Evolutionary conservation across 2,329 filamentous ascomycete species (phyloP), one percentile per base, ranked within the genome.

Genomic region (Tothia fuscella): DNA sequence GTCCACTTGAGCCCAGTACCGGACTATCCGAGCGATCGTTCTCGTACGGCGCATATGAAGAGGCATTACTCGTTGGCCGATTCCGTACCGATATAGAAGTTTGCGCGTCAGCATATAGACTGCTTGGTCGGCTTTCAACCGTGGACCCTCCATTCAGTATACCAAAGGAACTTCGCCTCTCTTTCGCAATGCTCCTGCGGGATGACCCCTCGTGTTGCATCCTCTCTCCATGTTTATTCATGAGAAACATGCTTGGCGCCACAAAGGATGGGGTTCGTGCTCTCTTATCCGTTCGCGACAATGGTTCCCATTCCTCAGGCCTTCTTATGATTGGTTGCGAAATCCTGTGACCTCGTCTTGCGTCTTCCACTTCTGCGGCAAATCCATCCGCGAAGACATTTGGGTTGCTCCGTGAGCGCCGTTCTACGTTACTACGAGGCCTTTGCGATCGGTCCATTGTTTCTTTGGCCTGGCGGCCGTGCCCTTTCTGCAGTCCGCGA

Each of bases 1-100:
- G 85, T 3, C 78, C 80, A 3, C 73, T 76, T 2, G 78, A 74
- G 5, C 78, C 81, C 41, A 73, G 72, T 49, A 86, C 83, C 10
- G 81, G 80, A 44, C 74, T 79, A 44, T 84, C 70, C 3, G 67
- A 61, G 25, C 58, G 56, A 13, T 44, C 58, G 55, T 51, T 60
- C 54, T 39, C 53, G 51, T 38, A 56, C 49, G 43, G 24, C 39
- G 44, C 40, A 22, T 45, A 34, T 31, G 54, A 50, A 21, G 51
- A 54, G 41, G 47, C 51, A 50, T 39, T 53, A 41, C 54, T 56
- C 39, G 56, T 56, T 39, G 50, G 45, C 20, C 45, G 48, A 14
- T 19, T 41, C 51, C 48, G 39, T 47, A 48, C 47, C 51, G 50
- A 32, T 6, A 31, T 35, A 17, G 6, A 31, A 7, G 30, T n/a